Evolutionary conservation across 2,329 filamentous ascomycete species (phyloP).

Genomic region (Aspergillus pseudoglaucus): DNA sequence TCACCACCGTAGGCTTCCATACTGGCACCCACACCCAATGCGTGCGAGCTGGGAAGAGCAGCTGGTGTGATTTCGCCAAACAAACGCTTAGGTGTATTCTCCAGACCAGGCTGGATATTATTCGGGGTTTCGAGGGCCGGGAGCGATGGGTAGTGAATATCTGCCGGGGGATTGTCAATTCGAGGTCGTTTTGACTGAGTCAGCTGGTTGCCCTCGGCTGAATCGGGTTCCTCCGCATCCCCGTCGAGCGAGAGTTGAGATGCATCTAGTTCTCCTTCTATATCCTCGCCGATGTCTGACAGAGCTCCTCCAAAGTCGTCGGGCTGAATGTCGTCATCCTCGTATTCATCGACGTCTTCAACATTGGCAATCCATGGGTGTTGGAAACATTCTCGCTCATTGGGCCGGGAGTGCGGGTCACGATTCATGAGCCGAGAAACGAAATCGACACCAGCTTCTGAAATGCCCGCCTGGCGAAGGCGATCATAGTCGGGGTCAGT

Average conservation of each 20-base stretch:
- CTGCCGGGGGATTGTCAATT: constrained; percentile 22
- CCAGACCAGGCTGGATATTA: constrained; percentile 17
- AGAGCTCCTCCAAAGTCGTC: constrained; percentile 31
- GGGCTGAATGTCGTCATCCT: constrained; percentile 56
- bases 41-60: constrained; percentile 47
- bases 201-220: constrained; percentile 28
- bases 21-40: constrained; percentile 31
- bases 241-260: constrained; percentile 61
- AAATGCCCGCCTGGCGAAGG: constrained; percentile 54
- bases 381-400: constrained; percentile 60
- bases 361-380: constrained; percentile 68
- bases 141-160: constrained; percentile 39
- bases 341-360: constrained; percentile 53
- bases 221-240: constrained; percentile 26
- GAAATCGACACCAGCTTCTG: constrained; percentile 64
- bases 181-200: constrained; percentile 32
- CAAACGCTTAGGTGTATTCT: constrained; percentile 38
- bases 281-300: constrained; percentile 32
- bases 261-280: constrained; percentile 43
- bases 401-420: constrained; percentile 71
- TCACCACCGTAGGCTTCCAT: constrained; percentile 24
- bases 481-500: constrained; percentile 61
- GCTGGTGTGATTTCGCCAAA: constrained; percentile 58
- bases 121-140: constrained; percentile 33
- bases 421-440: constrained; percentile 71